phyloP scores from a whole-genome alignment of 257 asterid genomes.

The Gardenia jasminoides region DNA sequence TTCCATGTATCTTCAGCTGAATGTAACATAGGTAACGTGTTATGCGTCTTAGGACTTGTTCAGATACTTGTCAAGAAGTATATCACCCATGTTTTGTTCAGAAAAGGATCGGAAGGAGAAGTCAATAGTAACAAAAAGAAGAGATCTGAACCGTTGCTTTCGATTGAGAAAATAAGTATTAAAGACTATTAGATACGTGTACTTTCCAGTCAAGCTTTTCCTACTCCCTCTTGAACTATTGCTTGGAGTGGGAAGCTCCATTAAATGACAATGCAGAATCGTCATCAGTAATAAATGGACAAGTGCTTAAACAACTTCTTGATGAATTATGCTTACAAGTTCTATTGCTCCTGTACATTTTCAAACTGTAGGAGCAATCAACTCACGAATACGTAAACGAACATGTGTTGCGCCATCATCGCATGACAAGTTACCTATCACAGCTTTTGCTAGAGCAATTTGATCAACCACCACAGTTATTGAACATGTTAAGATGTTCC shows the following conservation, averaged over 20 bases:
- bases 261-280: conserved; percentile 15
- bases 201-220: conserved; percentile 1
- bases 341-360: not conserved
- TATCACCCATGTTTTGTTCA: not conserved
- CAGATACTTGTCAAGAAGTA: not conserved
- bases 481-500: not conserved
- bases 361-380: not conserved
- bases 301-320: not conserved
- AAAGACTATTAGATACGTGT: not conserved
- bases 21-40: not conserved
- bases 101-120: not conserved
- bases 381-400: not conserved
- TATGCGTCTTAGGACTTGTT: no score
- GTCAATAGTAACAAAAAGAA: not conserved
- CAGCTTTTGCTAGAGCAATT: not conserved
- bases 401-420: not conserved
- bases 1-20: not conserved
- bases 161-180: not conserved
- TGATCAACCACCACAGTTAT: not conserved
- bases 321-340: not conserved
- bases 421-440: no score
- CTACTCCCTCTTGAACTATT: conserved; percentile 1
- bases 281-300: conserved; percentile 8
- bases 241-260: not conserved
- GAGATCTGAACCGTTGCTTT: not conserved